A percentile compares a stretch with the other conserved stretches of the same genome.
phyloP scores from a whole-genome alignment of 352 stramenopile genomes.

The Globisporangium paroecandrum region DNA sequence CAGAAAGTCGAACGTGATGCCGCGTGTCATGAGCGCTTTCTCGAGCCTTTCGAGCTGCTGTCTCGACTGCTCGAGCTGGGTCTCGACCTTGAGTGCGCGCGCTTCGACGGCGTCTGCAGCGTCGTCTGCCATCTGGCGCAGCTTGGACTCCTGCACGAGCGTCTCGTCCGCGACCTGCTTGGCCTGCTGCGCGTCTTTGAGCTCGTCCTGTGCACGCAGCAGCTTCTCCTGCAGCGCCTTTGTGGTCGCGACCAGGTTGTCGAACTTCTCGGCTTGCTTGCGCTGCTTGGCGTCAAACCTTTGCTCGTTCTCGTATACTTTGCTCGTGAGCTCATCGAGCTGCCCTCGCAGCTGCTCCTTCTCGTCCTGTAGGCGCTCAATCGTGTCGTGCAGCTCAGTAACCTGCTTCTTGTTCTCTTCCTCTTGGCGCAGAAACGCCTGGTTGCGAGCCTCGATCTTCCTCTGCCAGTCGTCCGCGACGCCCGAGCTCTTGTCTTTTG shows the following conservation, averaged over 20 bases:
- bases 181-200: conserved; percentile 26
- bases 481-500: conserved; percentile 38
- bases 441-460: conserved; percentile 35
- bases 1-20: conserved; percentile 65
- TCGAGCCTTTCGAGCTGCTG: conserved; percentile 38
- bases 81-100: conserved; percentile 33
- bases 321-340: conserved; percentile 26
- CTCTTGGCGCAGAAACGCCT: conserved; percentile 56
- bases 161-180: conserved; percentile 32
- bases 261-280: conserved; percentile 23
- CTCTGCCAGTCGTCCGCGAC: conserved; percentile 33
- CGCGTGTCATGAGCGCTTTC: conserved; percentile 48
- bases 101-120: conserved; percentile 44
- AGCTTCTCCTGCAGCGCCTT: conserved; percentile 37
- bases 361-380: conserved; percentile 24
- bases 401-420: conserved; percentile 40
- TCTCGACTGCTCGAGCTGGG: conserved; percentile 25
- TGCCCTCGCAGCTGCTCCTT: conserved; percentile 25
- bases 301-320: conserved; percentile 22
- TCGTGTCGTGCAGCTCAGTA: conserved; percentile 22
- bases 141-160: conserved; percentile 31
- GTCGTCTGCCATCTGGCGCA: conserved; percentile 43
- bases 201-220: conserved; percentile 22
- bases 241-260: conserved; percentile 24
- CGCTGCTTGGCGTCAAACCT: conserved; percentile 19